phyloP scores from a whole-genome alignment of 805 yeast genomes.

The Yarrowia sp. region DNA sequence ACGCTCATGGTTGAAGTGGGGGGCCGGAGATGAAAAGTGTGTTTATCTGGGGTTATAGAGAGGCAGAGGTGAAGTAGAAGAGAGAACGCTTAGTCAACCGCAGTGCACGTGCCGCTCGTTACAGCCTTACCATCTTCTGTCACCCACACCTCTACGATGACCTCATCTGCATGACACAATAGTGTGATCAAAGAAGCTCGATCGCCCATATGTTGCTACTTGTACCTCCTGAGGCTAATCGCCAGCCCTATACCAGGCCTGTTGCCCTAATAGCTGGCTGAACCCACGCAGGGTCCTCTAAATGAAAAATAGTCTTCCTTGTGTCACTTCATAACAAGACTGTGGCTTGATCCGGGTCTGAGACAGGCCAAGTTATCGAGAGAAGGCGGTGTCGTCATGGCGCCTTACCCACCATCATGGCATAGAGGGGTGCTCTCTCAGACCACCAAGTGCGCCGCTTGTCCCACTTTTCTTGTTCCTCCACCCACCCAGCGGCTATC shows the following conservation, averaged over 20 bases:
- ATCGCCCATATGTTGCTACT: neutral
- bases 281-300: slow-evolving; percentile 7
- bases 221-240: neutral
- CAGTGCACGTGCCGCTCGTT: too few species aligned
- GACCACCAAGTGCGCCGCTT: too few species aligned
- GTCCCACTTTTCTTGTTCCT: too few species aligned
- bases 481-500: too few species aligned
- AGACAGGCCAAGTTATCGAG: neutral
- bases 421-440: too few species aligned
- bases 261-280: neutral
- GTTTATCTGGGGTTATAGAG: neutral
- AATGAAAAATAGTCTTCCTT: neutral
- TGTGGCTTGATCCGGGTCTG: slow-evolving; percentile 7
- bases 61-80: too few species aligned
- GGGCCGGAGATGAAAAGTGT: neutral
- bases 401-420: too few species aligned
- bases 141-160: too few species aligned
- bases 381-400: neutral
- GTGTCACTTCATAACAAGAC: neutral
- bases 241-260: neutral
- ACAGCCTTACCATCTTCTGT: too few species aligned
- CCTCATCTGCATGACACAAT: neutral
- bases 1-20: neutral
- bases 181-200: neutral
- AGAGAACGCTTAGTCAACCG: too few species aligned